Conservation (phyloP, 345 rosid genomes). For the Psidium guajava region DNA sequence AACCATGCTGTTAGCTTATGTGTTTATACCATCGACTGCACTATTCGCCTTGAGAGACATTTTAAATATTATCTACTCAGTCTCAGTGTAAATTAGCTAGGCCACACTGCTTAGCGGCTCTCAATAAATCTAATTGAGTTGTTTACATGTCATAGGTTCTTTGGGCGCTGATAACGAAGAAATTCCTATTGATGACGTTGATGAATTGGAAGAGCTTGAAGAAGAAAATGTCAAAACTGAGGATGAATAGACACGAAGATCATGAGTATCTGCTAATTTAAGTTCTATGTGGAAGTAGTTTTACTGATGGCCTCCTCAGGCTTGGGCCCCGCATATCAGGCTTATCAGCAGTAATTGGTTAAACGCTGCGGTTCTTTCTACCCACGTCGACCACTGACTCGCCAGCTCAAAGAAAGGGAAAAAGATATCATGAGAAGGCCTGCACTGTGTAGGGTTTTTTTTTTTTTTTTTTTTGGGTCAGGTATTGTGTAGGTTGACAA, state of each 20-base stretch:
- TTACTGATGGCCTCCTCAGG: neutral
- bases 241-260: slow-evolving; percentile 7
- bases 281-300: neutral
- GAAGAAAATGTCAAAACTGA: slow-evolving; percentile 18
- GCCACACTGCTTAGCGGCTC: neutral
- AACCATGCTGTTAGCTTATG: neutral
- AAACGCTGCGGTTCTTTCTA: neutral
- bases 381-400: neutral
- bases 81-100: neutral
- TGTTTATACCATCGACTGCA: neutral
- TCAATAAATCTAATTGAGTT: neutral
- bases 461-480: no score
- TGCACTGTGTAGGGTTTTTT: neutral
- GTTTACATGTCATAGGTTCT: slow-evolving; percentile 15
- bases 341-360: neutral
- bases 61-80: neutral
- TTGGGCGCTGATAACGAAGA: slow-evolving; percentile 36
- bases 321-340: neutral
- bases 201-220: slow-evolving; percentile 45
- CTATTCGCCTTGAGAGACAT: neutral
- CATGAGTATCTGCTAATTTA: neutral
- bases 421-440: neutral
- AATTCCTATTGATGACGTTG: slow-evolving; percentile 68
- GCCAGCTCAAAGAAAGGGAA: neutral
- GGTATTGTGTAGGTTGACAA: neutral